Conservation (phyloP, 1,139 yeast genomes). For the Sugiyamaella neomexicana region DNA sequence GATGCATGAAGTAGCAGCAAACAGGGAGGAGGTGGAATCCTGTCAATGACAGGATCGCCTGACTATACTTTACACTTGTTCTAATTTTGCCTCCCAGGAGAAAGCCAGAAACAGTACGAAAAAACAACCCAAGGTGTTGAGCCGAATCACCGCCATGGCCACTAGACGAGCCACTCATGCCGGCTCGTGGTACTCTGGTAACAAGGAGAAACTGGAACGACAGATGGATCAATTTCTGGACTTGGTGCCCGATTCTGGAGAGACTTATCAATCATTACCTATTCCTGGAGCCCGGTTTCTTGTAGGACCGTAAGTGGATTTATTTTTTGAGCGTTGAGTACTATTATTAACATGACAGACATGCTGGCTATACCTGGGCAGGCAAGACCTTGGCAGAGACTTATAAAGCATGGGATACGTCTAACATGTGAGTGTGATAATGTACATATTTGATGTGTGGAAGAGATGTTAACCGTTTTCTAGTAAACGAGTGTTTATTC, state of each 20-base stretch:
- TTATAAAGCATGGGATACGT: slow-evolving; percentile 67
- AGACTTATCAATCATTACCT: slow-evolving; percentile 34
- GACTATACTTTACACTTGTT: no score
- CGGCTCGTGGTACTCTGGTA: slow-evolving; percentile 80
- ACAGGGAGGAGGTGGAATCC: no score
- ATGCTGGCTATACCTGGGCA: slow-evolving; percentile 89
- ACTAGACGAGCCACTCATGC: slow-evolving; percentile 56
- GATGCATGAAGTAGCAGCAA: no score
- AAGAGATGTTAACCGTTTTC: not conserved
- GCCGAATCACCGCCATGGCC: slow-evolving; percentile 2
- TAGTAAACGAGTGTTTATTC: slow-evolving; percentile 64
- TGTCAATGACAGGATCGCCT: no score
- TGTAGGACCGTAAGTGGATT: slow-evolving; percentile 49
- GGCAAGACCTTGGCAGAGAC: slow-evolving; percentile 79
- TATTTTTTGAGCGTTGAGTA: no score
- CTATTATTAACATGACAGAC: slow-evolving; percentile 42
- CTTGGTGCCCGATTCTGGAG: slow-evolving; percentile 33
- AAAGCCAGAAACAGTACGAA: no score
- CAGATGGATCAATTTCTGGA: slow-evolving; percentile 53
- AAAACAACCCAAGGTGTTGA: not conserved
- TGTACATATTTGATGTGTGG: not conserved
- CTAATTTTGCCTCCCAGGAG: slow-evolving; percentile 3
- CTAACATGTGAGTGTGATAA: slow-evolving; percentile 40
- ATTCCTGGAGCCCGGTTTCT: slow-evolving; percentile 62
- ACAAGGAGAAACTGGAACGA: slow-evolving; percentile 44